Evolutionary conservation across 441 rosid genomes (phyloP).

Genomic region (Euphorbia celastroides): DNA sequence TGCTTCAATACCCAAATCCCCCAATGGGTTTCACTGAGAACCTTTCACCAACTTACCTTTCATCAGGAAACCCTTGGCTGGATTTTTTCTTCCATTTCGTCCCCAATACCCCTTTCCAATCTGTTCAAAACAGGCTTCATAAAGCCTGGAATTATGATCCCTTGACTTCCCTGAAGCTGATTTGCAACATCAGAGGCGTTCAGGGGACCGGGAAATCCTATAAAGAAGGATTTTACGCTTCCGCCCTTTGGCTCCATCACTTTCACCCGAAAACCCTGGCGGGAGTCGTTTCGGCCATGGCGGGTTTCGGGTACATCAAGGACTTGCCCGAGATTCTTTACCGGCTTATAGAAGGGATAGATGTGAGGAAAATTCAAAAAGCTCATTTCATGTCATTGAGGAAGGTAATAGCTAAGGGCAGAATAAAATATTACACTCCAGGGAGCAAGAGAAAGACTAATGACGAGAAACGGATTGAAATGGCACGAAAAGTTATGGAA

Average conservation of each 20-base stretch:
- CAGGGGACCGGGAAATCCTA: no score
- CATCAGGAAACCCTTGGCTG: no score
- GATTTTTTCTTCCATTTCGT: constrained; percentile 31
- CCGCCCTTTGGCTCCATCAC: no score
- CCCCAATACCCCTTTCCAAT: constrained; percentile 13
- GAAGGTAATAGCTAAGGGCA: no score
- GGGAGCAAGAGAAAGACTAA: no score
- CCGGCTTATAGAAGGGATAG: constrained; percentile 17
- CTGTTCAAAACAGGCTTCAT: constrained; percentile 6
- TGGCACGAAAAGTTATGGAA: constrained; percentile 17
- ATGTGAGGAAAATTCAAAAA: constrained; percentile 14
- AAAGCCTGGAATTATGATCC: constrained; percentile 21
- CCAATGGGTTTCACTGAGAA: constrained; percentile 22
- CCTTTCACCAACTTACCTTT: no score
- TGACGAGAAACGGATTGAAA: constrained; percentile 5
- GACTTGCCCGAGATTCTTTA: constrained; percentile 25
- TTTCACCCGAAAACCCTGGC: constrained; percentile 28
- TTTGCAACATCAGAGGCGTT: no score
- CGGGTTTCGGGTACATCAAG: no score
- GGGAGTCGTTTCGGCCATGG: constrained; percentile 8
- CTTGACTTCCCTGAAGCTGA: no score
- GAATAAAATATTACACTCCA: no score
- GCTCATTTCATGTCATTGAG: no score
- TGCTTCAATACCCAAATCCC: neutral
- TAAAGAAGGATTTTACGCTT: no score